Evolutionary conservation across 345 rosid genomes (phyloP).

Genomic region (Alliaria petiolata): DNA sequence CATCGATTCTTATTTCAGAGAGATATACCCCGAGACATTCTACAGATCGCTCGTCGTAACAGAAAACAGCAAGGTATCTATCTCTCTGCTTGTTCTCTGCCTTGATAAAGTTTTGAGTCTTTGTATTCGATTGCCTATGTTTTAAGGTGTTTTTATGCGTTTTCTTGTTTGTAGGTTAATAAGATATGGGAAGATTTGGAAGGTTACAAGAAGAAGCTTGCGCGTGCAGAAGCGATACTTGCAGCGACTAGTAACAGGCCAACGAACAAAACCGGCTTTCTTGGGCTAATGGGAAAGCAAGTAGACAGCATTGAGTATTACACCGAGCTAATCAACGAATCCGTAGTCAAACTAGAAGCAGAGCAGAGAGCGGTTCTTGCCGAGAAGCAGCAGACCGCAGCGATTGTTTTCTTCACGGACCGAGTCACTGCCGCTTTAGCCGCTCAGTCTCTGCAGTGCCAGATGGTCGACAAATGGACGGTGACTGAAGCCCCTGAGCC

Average conservation of each 20-base stretch:
- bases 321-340: constrained; percentile 53
- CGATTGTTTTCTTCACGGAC: constrained; percentile 70
- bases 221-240: constrained; percentile 58
- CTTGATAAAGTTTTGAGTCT: neutral
- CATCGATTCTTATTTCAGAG: constrained; percentile 71
- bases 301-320: constrained; percentile 77
- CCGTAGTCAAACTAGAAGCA: constrained; percentile 51
- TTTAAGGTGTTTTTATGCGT: too few species aligned
- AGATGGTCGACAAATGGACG: constrained; percentile 63
- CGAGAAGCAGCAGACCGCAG: constrained; percentile 72
- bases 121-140: neutral
- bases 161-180: constrained; percentile 70
- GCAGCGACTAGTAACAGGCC: constrained; percentile 49
- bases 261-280: constrained; percentile 56
- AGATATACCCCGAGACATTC: constrained; percentile 74
- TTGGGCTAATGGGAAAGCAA: constrained; percentile 63
- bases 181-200: constrained; percentile 67
- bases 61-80: constrained; percentile 57
- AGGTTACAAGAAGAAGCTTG: constrained; percentile 81
- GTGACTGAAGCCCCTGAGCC: constrained; percentile 72
- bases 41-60: constrained; percentile 81
- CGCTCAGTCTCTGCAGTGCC: constrained; percentile 76
- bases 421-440: constrained; percentile 67
- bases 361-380: constrained; percentile 67
- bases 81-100: neutral